phyloP scores from a whole-genome alignment of 139 green algal species.

The Parachlorella kessleri region DNA sequence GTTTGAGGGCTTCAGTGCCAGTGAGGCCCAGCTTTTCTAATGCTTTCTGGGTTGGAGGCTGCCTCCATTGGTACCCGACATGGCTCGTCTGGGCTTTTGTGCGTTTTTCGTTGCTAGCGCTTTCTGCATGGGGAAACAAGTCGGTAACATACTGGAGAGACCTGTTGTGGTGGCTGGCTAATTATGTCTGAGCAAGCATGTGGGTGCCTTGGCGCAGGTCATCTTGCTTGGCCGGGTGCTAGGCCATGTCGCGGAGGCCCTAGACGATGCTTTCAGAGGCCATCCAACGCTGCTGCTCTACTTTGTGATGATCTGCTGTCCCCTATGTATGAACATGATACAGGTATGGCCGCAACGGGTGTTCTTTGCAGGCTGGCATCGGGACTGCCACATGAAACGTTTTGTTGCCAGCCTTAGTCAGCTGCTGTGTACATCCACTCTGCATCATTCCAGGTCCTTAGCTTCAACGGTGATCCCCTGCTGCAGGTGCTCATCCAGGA shows the following conservation, averaged over 20 bases:
- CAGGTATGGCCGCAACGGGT: conserved; percentile 31
- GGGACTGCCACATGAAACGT: background rate
- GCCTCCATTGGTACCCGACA: too few relatives aligned
- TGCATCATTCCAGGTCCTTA: background rate
- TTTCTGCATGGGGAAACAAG: too few relatives aligned
- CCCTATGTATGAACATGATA: conserved; percentile 60
- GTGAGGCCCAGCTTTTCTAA: too few relatives aligned
- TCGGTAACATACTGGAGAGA: too few relatives aligned
- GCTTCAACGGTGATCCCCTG: background rate
- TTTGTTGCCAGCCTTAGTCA: background rate
- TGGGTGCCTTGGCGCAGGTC: too few relatives aligned
- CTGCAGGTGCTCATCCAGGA: conserved; percentile 25
- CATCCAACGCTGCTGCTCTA: conserved; percentile 51
- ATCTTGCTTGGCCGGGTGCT: conserved; percentile 1
- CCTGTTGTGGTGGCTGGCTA: too few relatives aligned
- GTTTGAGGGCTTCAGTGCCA: too few relatives aligned
- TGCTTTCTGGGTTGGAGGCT: too few relatives aligned
- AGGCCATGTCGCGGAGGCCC: background rate
- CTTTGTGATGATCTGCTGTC: conserved; percentile 63
- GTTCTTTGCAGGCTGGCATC: background rate
- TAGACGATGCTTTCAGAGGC: conserved; percentile 52
- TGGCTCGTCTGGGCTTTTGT: too few relatives aligned
- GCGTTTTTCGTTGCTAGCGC: too few relatives aligned
- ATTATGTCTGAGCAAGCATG: too few relatives aligned
- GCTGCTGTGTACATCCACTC: background rate